A percentile compares a stretch with the other conserved stretches of the same genome.
These are phyloP conservation scores for Phytomonas francai DNA, from an alignment of 208 protist genomes.

Conservation along the genomic window DNA sequence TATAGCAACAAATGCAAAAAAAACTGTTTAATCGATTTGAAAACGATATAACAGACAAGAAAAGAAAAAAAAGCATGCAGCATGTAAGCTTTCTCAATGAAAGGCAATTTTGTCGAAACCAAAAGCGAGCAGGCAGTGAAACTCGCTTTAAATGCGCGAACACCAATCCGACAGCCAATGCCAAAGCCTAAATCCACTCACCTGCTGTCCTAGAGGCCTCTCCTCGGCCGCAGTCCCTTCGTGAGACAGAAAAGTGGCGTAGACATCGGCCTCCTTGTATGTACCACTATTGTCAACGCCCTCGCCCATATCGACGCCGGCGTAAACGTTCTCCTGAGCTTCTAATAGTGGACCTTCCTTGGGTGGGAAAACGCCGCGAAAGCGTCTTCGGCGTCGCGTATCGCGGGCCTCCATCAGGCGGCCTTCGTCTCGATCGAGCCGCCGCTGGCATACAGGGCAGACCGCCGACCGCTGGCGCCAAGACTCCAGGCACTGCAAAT, in stretches of 20 bases:
- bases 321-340: background rate
- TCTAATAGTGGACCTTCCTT: background rate
- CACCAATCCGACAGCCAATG: background rate
- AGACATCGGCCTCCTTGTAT: background rate
- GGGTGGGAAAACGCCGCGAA: slow-evolving; percentile 3
- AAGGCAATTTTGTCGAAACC: background rate
- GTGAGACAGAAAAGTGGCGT: background rate
- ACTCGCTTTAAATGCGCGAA: background rate
- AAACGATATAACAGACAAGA: background rate
- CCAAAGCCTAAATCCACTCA: background rate
- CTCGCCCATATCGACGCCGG: background rate
- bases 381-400: slow-evolving; percentile 23
- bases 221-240: background rate
- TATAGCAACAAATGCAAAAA: background rate
- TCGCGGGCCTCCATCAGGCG: slow-evolving; percentile 39
- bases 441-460: slow-evolving; percentile 55
- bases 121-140: background rate
- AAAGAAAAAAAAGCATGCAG: background rate
- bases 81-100: background rate
- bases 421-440: slow-evolving; percentile 29
- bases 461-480: slow-evolving; percentile 61
- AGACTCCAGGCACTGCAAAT: slow-evolving; percentile 72
- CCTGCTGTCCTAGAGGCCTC: background rate
- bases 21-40: background rate
- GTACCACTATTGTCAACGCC: background rate